Evolutionary conservation across 345 rosid species (phyloP).

Genomic region (Balakata baccata): DNA sequence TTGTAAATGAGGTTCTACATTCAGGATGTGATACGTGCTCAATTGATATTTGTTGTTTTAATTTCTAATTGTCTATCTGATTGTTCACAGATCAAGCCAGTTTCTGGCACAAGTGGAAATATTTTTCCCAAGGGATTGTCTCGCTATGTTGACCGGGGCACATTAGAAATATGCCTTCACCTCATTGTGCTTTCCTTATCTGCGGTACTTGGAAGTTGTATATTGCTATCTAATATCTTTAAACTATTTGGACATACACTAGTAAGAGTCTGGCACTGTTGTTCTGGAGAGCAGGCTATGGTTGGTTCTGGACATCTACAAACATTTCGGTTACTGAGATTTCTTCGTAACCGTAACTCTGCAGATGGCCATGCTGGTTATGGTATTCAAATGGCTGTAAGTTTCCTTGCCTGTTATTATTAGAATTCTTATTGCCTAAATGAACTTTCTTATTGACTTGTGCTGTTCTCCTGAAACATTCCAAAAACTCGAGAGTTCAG

Average conservation of each 20-base stretch:
- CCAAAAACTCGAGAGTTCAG: not conserved
- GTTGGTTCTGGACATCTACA: constrained; percentile 95
- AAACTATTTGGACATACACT: constrained; percentile 11
- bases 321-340: constrained; percentile 75
- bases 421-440: not conserved
- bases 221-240: constrained; percentile 1
- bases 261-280: constrained; percentile 16
- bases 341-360: constrained; percentile 68
- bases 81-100: constrained; percentile 74
- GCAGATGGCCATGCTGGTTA: constrained; percentile 85
- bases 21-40: constrained; percentile 21
- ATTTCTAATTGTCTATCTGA: constrained; percentile 17
- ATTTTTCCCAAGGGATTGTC: constrained; percentile 77
- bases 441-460: not conserved
- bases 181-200: constrained; percentile 81
- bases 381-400: constrained; percentile 91
- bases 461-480: not conserved
- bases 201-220: constrained; percentile 48
- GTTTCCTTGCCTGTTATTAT: constrained; percentile 22
- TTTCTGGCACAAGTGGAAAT: constrained; percentile 45
- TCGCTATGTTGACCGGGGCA: constrained; percentile 76
- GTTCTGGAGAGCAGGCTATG: constrained; percentile 62
- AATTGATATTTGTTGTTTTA: not conserved
- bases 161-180: constrained; percentile 90
- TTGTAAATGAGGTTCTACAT: constrained; percentile 77